Conservation (phyloP, 768 basidiomycete species). For the Infundibulicybe gibba region DNA sequence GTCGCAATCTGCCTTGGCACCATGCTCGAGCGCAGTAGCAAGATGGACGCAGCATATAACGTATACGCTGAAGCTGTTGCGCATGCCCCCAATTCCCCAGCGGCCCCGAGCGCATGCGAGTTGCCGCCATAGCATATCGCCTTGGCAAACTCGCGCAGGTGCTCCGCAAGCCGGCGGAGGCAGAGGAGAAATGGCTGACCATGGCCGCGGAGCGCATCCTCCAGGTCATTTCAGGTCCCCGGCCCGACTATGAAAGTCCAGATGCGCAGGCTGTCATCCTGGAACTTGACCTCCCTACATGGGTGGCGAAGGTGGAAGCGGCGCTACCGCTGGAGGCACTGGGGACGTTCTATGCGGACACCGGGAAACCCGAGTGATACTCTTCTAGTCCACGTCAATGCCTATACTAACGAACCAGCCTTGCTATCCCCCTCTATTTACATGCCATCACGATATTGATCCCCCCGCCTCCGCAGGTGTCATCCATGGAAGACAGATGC, state of each 20-base stretch:
- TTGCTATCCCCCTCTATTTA: slow-evolving; percentile 61
- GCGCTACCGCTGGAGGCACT: slow-evolving; percentile 68
- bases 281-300: slow-evolving; percentile 56
- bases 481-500: slow-evolving; percentile 49
- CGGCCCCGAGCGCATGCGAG: slow-evolving; percentile 29
- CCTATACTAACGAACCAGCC: slow-evolving; percentile 28
- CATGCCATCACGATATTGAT: slow-evolving; percentile 62
- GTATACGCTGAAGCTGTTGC: slow-evolving; percentile 31
- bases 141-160: slow-evolving; percentile 37
- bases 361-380: slow-evolving; percentile 53
- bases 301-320: slow-evolving; percentile 58
- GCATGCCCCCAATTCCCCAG: slow-evolving; percentile 10
- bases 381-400: no score
- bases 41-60: slow-evolving; percentile 31
- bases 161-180: slow-evolving; percentile 26
- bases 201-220: slow-evolving; percentile 40
- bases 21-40: slow-evolving; percentile 42
- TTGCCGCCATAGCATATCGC: slow-evolving; percentile 36
- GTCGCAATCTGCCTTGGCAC: slow-evolving; percentile 60
- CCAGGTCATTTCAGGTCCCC: slow-evolving; percentile 17
- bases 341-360: slow-evolving; percentile 54
- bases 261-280: slow-evolving; percentile 32
- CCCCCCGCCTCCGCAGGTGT: slow-evolving; percentile 35
- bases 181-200: slow-evolving; percentile 40
- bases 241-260: slow-evolving; percentile 1